Evolutionary conservation across 306 rosid genomes (phyloP), one percentile per base, ranked within the genome.

Genomic region (Fagus crenata): DNA sequence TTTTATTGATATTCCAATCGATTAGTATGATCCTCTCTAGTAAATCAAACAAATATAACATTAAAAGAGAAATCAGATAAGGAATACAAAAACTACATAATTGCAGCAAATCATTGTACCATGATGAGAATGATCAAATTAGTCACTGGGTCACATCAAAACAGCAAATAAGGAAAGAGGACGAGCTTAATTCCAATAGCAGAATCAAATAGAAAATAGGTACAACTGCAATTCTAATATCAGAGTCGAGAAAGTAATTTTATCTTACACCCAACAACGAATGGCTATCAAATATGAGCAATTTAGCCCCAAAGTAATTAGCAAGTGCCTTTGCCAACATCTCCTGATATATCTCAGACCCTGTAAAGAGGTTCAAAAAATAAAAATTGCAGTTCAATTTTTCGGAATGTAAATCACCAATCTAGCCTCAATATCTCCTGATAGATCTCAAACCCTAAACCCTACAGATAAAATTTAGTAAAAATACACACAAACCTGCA

Each of bases 341-440:
- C 89, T 96, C 99, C 83, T 93, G 98, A 85, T 96, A 96, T 87
- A 96, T 96, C 84, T 96, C 99, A 22, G 99, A 96, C 74, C 99
- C 99, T 96, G 84, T 73, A 77, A 69, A 75, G 67, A n/a, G 71
- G 69, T 80, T 78, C 49, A 67, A 64, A 69, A 69, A 73, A 22
- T 73, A 64, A 73, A 40, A 46, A 53, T 43, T 3, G 49, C 40
- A 69, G 64, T 61, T 81, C 70, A 77, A 63, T 36, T 74, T 55
- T 39, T n/a, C 0, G 56, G 49, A 71, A 65, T 74, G 15, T 4
- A 60, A 79, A 68, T 5, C 15, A 55, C 7, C 15, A 55, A 49
- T 59, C 74, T 4, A 28, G 63, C 55, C 61, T 18, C 64, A 55
- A 64, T 55, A 69, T 14, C 51, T 46, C 8, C 11, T 46, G 51